Conservation (phyloP, 1,284 basidiomycete genomes). For the Apiotrichum brassicae region DNA sequence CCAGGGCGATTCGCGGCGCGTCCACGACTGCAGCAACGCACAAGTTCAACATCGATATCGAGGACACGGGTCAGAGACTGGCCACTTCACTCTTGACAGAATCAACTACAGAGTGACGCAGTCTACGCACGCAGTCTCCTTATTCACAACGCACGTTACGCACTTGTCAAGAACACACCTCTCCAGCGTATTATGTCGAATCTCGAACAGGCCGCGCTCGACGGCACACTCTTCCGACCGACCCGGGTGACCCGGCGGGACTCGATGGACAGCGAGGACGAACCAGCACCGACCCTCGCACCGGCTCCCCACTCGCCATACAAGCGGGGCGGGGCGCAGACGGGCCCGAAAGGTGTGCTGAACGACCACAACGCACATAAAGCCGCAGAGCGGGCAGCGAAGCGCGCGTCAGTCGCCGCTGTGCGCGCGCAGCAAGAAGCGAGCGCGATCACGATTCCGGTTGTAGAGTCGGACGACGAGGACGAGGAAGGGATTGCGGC, state of each 20-base stretch:
- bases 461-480: constrained; percentile 29
- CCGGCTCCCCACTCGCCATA: not conserved
- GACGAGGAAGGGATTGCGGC: constrained; percentile 14
- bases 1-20: no score
- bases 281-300: not conserved
- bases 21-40: no score
- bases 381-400: constrained; percentile 1
- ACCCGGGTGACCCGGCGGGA: not conserved
- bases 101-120: no score
- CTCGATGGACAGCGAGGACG: not conserved
- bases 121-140: no score
- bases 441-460: constrained; percentile 25
- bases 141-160: no score
- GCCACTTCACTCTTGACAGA: no score
- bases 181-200: no score
- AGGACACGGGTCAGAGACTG: no score
- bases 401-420: constrained; percentile 1
- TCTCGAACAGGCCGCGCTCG: constrained; percentile 31
- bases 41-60: no score
- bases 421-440: constrained; percentile 18
- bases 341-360: constrained; percentile 44
- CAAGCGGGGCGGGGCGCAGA: constrained; percentile 20
- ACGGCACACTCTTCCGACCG: constrained; percentile 21
- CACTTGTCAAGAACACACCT: no score
- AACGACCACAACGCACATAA: constrained; percentile 25